Percentiles rank a stretch among this genome's conserved stretches.
phyloP scores from a whole-genome alignment of 257 asterid genomes.

The Capsicum pubescens region DNA sequence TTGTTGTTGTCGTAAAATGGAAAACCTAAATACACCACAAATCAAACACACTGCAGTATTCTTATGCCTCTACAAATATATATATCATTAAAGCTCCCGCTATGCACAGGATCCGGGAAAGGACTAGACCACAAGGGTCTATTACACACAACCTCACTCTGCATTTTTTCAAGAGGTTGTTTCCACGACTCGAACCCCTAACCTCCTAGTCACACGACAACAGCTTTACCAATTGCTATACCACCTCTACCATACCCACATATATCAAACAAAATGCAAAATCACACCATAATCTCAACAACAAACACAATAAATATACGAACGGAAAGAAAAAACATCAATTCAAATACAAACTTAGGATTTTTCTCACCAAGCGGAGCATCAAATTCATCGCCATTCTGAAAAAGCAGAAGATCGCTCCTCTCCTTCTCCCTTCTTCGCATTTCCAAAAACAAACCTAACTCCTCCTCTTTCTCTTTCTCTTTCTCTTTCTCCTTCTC shows the following conservation, averaged over 20 bases:
- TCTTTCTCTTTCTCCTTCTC: conserved; percentile 29
- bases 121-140: too few species aligned
- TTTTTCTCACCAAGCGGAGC: conserved; percentile 30
- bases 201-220: too few species aligned
- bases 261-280: neutral
- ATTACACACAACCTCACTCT: too few species aligned
- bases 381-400: conserved; percentile 29
- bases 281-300: neutral
- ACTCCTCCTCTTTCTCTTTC: conserved; percentile 30
- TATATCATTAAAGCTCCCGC: too few species aligned
- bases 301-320: neutral
- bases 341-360: neutral
- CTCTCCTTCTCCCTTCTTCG: conserved; percentile 20
- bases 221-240: too few species aligned
- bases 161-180: too few species aligned
- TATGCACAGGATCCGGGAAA: too few species aligned
- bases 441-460: conserved; percentile 34
- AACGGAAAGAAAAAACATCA: neutral
- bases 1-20: neutral
- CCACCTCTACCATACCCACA: neutral
- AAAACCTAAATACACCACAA: neutral
- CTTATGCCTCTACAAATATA: too few species aligned
- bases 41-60: neutral
- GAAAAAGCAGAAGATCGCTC: conserved; percentile 19
- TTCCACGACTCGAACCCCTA: too few species aligned